Evolutionary conservation across 495 filamentous ascomycete genomes (phyloP).

Genomic region (Neurospora pannonica): DNA sequence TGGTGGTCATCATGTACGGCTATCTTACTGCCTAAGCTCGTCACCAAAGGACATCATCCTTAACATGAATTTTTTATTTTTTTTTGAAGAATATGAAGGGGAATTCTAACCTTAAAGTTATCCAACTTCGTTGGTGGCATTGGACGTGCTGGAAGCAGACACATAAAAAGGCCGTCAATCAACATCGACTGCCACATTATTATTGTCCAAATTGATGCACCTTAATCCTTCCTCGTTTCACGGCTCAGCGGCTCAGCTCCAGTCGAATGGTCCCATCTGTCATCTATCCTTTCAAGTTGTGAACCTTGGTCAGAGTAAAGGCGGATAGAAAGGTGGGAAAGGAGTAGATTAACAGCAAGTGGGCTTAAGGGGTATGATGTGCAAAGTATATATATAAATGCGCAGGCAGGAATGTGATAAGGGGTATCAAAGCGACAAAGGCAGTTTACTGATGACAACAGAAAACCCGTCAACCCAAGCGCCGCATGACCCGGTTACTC

Average conservation of each 20-base stretch:
- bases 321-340: not conserved
- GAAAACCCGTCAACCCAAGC: conserved; percentile 84
- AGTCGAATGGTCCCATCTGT: not conserved
- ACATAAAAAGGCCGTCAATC: not conserved
- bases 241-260: not conserved
- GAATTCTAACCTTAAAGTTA: not conserved
- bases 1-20: not conserved
- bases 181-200: not conserved
- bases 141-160: not conserved
- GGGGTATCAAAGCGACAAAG: not conserved
- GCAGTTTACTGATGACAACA: conserved; percentile 61
- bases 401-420: not conserved
- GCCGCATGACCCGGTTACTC: conserved; percentile 73
- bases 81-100: too few relatives aligned
- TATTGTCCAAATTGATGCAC: not conserved
- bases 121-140: not conserved
- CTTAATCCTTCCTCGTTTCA: not conserved
- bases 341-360: not conserved
- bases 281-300: not conserved
- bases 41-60: not conserved
- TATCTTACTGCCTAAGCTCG: not conserved
- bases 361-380: not conserved
- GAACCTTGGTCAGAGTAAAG: not conserved
- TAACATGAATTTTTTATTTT: too few relatives aligned
- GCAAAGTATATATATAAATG: not conserved